Conservation (phyloP, 1,139 yeast species). For the Meyerozyma smithsonii region DNA sequence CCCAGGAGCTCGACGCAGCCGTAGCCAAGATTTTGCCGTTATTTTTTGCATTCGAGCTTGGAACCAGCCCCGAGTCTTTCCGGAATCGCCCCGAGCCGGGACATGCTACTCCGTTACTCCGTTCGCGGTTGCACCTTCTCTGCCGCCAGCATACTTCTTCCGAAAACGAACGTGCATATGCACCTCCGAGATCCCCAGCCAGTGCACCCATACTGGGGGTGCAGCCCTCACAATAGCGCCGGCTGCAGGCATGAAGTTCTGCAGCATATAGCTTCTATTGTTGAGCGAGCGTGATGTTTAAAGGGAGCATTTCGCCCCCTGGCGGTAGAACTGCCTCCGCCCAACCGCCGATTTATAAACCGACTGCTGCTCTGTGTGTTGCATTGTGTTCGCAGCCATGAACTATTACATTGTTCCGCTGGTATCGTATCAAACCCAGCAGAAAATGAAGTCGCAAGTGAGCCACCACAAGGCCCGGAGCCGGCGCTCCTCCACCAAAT, state of each 20-base stretch:
- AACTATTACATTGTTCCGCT: conserved; percentile 29
- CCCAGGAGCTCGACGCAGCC: too few relatives aligned
- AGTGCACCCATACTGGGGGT: background rate
- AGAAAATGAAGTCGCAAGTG: conserved; percentile 19
- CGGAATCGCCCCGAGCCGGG: too few relatives aligned
- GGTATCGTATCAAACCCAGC: conserved; percentile 30
- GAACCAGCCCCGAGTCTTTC: too few relatives aligned
- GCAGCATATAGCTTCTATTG: background rate
- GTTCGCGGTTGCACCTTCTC: background rate
- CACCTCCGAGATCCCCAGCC: background rate
- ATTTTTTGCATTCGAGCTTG: too few relatives aligned
- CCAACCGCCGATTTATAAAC: too few relatives aligned
- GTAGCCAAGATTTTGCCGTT: too few relatives aligned
- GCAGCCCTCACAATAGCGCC: background rate
- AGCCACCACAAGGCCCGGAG: conserved; percentile 10
- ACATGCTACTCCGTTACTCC: too few relatives aligned
- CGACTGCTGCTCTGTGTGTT: too few relatives aligned
- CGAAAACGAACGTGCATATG: background rate
- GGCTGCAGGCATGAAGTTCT: background rate
- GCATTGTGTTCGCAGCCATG: conserved; percentile 15
- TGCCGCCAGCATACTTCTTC: background rate
- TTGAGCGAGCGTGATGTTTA: background rate
- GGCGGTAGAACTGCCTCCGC: too few relatives aligned
- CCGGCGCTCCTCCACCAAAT: background rate
- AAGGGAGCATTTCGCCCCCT: background rate